Evolutionary conservation across 805 yeast genomes (phyloP), one percentile per base, ranked within the genome.

Genomic region (Metschnikowia proteae): DNA sequence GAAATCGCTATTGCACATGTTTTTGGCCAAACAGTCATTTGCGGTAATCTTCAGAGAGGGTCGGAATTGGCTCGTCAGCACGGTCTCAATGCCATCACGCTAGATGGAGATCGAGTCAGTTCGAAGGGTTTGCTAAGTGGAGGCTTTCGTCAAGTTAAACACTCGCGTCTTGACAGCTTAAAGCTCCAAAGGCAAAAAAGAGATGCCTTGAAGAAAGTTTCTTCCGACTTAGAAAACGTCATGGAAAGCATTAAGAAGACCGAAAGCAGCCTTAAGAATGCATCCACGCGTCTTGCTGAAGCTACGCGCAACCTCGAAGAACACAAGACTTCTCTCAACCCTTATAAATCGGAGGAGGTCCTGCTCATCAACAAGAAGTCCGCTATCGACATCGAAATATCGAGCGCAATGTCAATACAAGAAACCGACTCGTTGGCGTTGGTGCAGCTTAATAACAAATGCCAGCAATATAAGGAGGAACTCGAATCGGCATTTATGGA

Each of bases 31-130:
- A 81, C 94, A 0, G 79, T 91, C 37, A 91, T 94, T 1, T 84
- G 91, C 46, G 76, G 79, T 49, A 82, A 84, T 52, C 67, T 92
- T 40, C 82, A 78, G 42, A 73, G 75, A 29, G 96, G 96, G 3
- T 73, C 83, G 2, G 84, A 82, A 55, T 68, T 86, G 28, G 83
- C 96, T 0, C 78, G 79, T 41, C 65, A 70, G 7, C 79, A 73
- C 62, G 78, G 80, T 29, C 67, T 91, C 25, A 83, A 80, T 57
- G 87, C 96, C 0, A 86, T 94, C 11, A 94, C 99, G 0, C 69
- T 92, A 13, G 96, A 88, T 64, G 99, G 99, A 56, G 98, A 94
- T 62, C 74, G 88, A 54, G 88, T 88, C 43, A 95, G 88, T 57
- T 82, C 81, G 41, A 80, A 75, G 55, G 99, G 99, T 65, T 86